Evolutionary conservation across 768 basidiomycete species (phyloP), one percentile per base, ranked within the genome.

Genomic region (Fomitopsis serialis): DNA sequence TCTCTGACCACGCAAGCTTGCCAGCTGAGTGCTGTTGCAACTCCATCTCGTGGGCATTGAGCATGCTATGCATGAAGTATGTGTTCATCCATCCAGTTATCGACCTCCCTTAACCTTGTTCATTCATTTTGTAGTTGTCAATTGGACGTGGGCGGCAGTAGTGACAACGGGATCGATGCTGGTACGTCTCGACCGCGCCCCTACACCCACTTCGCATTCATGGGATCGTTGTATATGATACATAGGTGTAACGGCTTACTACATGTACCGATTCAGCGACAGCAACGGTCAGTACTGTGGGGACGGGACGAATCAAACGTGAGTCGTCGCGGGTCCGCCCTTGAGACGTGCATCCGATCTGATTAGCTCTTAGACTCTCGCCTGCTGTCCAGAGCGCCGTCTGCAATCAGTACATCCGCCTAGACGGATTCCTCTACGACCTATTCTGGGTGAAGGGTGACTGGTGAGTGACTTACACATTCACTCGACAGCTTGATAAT

Each of bases 41-140:
- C 22, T 50, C 56, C 2, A 25, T 60, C 2, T 45, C 59, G 12
- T 60, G 42, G 42, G 46, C 50, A 44, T 36, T 60, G 32, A 60
- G 59, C 46, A 60, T 60, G 59, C 48, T 60, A 5, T 60, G 59
- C 42, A 55, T 56, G 54, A 61, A 61, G 59, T 61, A 43, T 4
- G 59, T 42, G 21, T n/a, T 13, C 35, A 15, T 11, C 11, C 19
- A 19, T 46, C 40, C 2, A 19, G 25, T 44, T 8, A 21, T n/a
- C 27, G 10, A 1, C 5, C 10, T 21, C 19, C 47, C 1, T 19
- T 9, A 11, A 19, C 19, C 15, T 21, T 23, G 6, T 27, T n/a
- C 4, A 1, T 21, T 15, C 42, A 32, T 32, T 27, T 6, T 50
- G 21, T 27, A 61, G 59, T 52, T 61, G 59, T 40, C 59, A 61